Base-by-base conservation (phyloP, 2,329 filamentous ascomycete species). In the Fusarium zealandicum region DNA sequence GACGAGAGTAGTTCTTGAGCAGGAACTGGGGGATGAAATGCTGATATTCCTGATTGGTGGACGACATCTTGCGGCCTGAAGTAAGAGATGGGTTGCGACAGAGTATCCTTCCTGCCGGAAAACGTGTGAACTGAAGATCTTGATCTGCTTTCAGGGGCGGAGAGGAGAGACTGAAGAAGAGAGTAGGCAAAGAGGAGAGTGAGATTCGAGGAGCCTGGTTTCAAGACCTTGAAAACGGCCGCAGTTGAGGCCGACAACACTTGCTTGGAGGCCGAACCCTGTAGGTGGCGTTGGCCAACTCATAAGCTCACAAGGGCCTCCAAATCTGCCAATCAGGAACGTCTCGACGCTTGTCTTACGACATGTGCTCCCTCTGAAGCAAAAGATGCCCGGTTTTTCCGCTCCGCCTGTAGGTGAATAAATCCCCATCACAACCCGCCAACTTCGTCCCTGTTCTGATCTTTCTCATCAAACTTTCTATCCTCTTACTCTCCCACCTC, bases 161-260 rank as follows among this genome's bases (percentile, higher is more conserved):
- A n/a, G n/a, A n/a, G n/a, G n/a, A n/a, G n/a, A n/a, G n/a, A n/a
- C n/a, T n/a, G n/a, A n/a, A n/a, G n/a, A n/a, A n/a, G n/a, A n/a
- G n/a, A n/a, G n/a, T n/a, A n/a, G n/a, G n/a, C n/a, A n/a, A n/a
- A n/a, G n/a, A n/a, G n/a, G n/a, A n/a, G n/a, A n/a, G n/a, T n/a
- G n/a, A n/a, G n/a, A n/a, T n/a, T n/a, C n/a, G 6, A 27, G 10
- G 25, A 27, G 25, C 25, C 25, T 27, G 25, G 25, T 27, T 6
- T 27, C 10, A n/a, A n/a, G 25, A 27, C 6, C 25, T 27, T 27
- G 6, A 27, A 27, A 27, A 10, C 25, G 25, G 10, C 25, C 25
- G 35, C 16, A 13, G 35, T 33, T 36, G 54, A 55, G 57, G 57
- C 55, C 57, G 37, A 10, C 51, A 39, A 39, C n/a, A n/a, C n/a